Base-by-base conservation (phyloP, 2,329 filamentous ascomycete genomes). In the Sphaceloma murrayae region DNA sequence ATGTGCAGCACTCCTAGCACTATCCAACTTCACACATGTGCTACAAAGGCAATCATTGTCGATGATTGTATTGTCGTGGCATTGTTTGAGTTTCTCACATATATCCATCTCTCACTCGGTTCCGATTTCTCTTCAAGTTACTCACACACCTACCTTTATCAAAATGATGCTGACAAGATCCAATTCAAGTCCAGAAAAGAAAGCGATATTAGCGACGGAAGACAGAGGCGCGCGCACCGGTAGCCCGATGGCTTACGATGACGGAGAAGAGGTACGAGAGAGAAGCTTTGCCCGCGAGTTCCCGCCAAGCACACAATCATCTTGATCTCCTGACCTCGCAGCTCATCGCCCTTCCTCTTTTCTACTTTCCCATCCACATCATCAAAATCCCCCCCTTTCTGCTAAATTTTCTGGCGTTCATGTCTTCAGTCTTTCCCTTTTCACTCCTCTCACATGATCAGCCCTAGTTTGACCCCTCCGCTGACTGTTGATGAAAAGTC, bases 181-280 rank as follows among this genome's bases (percentile, higher is more conserved):
- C 43, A 51, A 57, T 54, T 51, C 48, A 59, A 88, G 83, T 53
- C 83, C 83, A 33, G 73, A 81, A 62, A 88, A 88, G 68, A 85
- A 82, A 67, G 82, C 80, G 62, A 71, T 22, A 18, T 19, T 72
- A 49, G 75, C 78, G 53, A 75, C 77, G 59, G 82, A 81, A 56
- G 71, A 84, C 58, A 74, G 80, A 58, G 75, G 72, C 67, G 78
- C 77, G 62, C 79, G 80, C 62, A 71, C 75, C 53, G 74, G 70
- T 62, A 75, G 74, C 58, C 76, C 78, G 52, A 65, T 73, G 56
- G 69, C 71, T 58, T 76, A 73, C 63, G 77, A 77, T 62, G 68
- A 68, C 66, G 67, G 68, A 59, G 65, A 69, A 62, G 65, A 66
- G 64, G 70, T 73, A 70, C 69, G 68, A 68, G 68, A 70, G 68